Conservation (phyloP, 257 asterid genomes). For the Solanum lycopersicoides region DNA sequence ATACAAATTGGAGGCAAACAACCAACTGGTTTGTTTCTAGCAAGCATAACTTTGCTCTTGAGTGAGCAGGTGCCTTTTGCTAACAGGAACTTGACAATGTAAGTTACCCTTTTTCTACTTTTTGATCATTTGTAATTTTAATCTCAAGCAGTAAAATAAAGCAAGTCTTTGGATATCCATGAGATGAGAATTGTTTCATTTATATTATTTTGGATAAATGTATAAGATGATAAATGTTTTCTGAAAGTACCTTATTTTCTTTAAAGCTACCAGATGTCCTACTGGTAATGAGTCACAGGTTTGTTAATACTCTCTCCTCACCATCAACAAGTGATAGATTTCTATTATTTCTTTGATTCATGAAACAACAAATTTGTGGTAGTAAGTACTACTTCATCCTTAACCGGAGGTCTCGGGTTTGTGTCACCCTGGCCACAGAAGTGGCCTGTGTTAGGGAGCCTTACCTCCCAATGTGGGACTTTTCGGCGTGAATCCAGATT, state of each 20-base stretch:
- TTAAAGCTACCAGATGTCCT: neutral
- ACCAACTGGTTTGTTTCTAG: constrained; percentile 72
- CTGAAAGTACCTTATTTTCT: neutral
- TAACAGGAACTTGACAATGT: constrained; percentile 56
- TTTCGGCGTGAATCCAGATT: neutral
- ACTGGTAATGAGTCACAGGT: neutral
- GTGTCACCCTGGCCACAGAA: neutral
- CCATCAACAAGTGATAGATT: neutral
- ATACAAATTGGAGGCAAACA: constrained; percentile 92
- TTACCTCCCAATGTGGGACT: neutral
- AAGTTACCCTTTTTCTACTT: constrained; percentile 19
- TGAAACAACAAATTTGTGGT: neutral
- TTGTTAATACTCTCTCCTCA: neutral
- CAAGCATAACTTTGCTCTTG: constrained; percentile 61
- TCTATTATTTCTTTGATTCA: neutral
- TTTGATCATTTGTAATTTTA: neutral
- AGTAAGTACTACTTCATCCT: neutral
- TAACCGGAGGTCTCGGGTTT: neutral
- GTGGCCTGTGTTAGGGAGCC: neutral
- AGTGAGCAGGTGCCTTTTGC: constrained; percentile 88
- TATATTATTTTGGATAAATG: neutral
- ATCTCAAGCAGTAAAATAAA: neutral
- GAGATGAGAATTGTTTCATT: neutral
- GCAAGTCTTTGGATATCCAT: neutral
- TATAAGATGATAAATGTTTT: neutral